Base-by-base conservation (phyloP, 306 rosid genomes). In the Spatholobus suberectus region DNA sequence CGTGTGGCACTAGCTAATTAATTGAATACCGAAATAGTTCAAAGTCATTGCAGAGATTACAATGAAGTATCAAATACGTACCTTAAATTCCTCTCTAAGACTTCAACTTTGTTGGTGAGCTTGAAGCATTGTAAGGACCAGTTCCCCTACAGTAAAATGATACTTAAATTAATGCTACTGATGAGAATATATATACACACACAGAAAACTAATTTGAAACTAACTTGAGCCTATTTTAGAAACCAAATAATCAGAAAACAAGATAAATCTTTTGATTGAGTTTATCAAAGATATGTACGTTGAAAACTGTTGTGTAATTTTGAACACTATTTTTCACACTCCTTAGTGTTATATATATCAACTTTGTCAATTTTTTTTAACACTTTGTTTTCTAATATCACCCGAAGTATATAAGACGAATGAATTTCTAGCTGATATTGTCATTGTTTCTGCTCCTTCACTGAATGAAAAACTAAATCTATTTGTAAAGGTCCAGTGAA, bases 1-100 rank as follows among this genome's bases (percentile, higher is more conserved):
- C 10, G 26, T 49, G n/a, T n/a, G 24, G 5, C 6, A 38, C 5
- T 76, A 66, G 49, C 7, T 47, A 34, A 17, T 32, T 14, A 6
- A 52, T 49, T 51, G 27, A 37, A 21, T 27, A 10, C 10, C n/a
- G 23, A 4, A 51, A 8, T 26, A 34, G 83, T 3, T 41, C 27
- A 46, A 46, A 61, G 37, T 15, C 6, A 62, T 59, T 77, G 10
- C 46, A 8, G 9, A 34, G 20, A 54, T 63, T 38, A 51, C 24
- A 63, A 13, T n/a, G 46, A 81, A 52, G 61, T 17, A 54, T 62
- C 15, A 78, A 67, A 43, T 43, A 20, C 18, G 24, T 88, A 89
- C 98, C 97, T 92, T 26, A 89, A 51, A 80, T 83, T 92, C 80
- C 70, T 88, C 80, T 94, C 88, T 17, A 94, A 76, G 44, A 87